Conservation (phyloP, 306 rosid species). For the Quercus alba region DNA sequence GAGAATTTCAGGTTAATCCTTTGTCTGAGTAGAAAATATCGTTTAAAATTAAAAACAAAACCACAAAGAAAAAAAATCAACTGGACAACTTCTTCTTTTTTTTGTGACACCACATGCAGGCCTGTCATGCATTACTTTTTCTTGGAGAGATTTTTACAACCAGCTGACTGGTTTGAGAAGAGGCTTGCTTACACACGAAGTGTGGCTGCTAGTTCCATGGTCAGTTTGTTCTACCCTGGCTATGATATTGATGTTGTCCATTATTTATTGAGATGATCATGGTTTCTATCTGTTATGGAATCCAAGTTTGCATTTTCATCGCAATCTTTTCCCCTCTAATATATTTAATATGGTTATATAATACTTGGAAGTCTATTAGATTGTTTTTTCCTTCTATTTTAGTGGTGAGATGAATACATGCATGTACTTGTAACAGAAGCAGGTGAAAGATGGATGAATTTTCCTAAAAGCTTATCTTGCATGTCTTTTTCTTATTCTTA, state of each 20-base stretch:
- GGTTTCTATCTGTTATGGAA: not conserved
- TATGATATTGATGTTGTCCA: not conserved
- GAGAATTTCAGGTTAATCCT: slow-evolving; percentile 47
- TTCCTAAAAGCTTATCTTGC: not conserved
- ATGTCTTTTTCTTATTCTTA: not conserved
- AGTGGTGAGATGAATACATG: not conserved
- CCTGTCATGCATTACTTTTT: slow-evolving; percentile 96
- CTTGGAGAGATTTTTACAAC: slow-evolving; percentile 89
- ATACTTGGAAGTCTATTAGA: not conserved
- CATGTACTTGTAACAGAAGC: not conserved
- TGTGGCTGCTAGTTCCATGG: slow-evolving; percentile 98
- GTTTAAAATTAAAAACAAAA: not conserved
- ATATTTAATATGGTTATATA: not conserved
- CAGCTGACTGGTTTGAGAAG: slow-evolving; percentile 96
- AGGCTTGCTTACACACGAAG: slow-evolving; percentile 87
- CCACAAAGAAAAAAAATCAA: not conserved
- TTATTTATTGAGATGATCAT: not conserved
- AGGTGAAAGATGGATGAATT: not conserved
- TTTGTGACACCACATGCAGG: slow-evolving; percentile 41
- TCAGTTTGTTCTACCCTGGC: slow-evolving; percentile 30
- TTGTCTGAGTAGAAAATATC: not conserved
- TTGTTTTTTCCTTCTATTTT: not conserved
- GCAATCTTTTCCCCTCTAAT: not conserved
- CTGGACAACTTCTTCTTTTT: slow-evolving; percentile 12
- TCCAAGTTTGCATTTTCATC: not conserved